Conservation (phyloP, 805 yeast genomes). For the Sugiyamaella floridensis region DNA sequence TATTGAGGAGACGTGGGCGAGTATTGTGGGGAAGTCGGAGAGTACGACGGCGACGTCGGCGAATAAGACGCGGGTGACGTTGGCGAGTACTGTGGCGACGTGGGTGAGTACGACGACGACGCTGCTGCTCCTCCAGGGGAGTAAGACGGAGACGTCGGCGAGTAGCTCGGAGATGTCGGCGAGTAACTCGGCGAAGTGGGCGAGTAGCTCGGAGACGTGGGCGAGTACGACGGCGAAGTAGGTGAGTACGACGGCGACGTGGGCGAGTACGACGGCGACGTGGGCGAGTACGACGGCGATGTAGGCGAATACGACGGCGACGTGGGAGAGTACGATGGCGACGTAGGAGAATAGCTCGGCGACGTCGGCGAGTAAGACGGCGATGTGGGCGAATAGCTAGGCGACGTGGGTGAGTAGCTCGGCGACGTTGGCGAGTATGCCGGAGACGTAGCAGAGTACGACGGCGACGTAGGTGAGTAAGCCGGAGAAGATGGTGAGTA, state of each 20-base stretch:
- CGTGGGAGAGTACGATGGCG: slow-evolving; percentile 75
- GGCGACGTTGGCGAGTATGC: slow-evolving; percentile 75
- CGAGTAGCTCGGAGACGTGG: slow-evolving; percentile 55
- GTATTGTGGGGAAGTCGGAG: slow-evolving; percentile 71
- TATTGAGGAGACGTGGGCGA: slow-evolving; percentile 66
- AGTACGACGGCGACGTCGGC: slow-evolving; percentile 59
- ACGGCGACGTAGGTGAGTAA: slow-evolving; percentile 74
- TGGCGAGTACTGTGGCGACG: slow-evolving; percentile 28
- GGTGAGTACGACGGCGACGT: slow-evolving; percentile 62
- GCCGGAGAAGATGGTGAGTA: slow-evolving; percentile 65
- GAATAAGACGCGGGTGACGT: slow-evolving; percentile 12
- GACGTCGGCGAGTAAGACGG: slow-evolving; percentile 71
- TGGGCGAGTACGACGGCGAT: slow-evolving; percentile 66
- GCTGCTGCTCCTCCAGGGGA: slow-evolving; percentile 32
- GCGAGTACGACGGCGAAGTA: slow-evolving; percentile 66
- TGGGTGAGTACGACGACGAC: slow-evolving; percentile 44
- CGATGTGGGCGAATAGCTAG: slow-evolving; percentile 60
- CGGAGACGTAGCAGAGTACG: slow-evolving; percentile 78
- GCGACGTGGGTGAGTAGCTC: slow-evolving; percentile 55
- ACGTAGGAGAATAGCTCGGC: slow-evolving; percentile 56
- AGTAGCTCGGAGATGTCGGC: slow-evolving; percentile 50
- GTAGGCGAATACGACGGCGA: slow-evolving; percentile 61
- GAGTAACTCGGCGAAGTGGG: slow-evolving; percentile 67
- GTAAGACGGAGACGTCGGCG: slow-evolving; percentile 59
- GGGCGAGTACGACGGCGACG: slow-evolving; percentile 61